These are phyloP conservation scores for Solanum neorickii DNA, from an alignment of 257 asterid species.

Conservation along the genomic window DNA sequence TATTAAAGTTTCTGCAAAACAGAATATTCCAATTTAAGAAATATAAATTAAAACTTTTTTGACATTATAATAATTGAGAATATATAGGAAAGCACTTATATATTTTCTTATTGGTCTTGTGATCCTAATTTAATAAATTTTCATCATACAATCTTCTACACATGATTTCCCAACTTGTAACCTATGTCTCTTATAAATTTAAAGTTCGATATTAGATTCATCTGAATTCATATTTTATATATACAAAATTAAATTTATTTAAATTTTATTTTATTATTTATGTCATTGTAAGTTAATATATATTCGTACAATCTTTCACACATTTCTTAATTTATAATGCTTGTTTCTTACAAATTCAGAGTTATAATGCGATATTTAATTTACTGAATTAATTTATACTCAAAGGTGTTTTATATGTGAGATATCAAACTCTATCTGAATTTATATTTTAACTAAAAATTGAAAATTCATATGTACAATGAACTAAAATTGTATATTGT, in stretches of 20 bases:
- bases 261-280: not conserved
- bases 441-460: not conserved
- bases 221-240: not conserved
- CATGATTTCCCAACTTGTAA: not conserved
- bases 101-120: conserved; percentile 4
- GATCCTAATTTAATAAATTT: not conserved
- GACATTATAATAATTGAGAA: not conserved
- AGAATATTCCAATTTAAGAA: conserved; percentile 23
- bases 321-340: not conserved
- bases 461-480: not conserved
- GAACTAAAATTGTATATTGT: not conserved
- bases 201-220: no score
- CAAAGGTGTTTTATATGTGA: not conserved
- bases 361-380: no score
- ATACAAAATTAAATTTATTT: no score
- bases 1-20: not conserved
- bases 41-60: not conserved
- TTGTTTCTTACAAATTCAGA: not conserved
- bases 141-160: not conserved
- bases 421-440: not conserved
- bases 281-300: not conserved
- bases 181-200: not conserved
- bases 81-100: conserved; percentile 3
- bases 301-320: not conserved
- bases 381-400: not conserved